These are phyloP conservation scores for Favolaschia claudopus DNA, from an alignment of 768 basidiomycete genomes.

Conservation along the genomic window DNA sequence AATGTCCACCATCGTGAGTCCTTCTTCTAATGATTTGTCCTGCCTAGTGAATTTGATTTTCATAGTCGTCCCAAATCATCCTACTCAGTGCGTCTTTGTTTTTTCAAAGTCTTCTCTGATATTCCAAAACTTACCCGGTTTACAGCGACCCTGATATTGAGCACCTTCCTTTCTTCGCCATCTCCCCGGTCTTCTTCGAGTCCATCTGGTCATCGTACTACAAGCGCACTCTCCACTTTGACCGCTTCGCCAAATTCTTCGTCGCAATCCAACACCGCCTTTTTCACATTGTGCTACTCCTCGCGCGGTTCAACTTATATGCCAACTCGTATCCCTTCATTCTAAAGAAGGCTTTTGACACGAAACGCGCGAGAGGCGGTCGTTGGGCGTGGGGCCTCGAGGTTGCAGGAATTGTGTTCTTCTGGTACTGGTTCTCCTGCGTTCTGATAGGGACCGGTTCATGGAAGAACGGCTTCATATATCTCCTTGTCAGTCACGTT, in stretches of 20 bases:
- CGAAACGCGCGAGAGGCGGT: slow-evolving; percentile 69
- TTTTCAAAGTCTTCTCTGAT: not conserved
- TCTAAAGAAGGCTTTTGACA: slow-evolving; percentile 68
- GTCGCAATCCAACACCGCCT: slow-evolving; percentile 87
- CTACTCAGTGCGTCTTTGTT: slow-evolving; percentile 75
- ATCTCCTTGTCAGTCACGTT: slow-evolving; percentile 85
- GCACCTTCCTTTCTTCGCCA: slow-evolving; percentile 94
- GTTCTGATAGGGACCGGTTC: slow-evolving; percentile 76
- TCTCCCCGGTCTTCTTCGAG: slow-evolving; percentile 85
- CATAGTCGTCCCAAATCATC: slow-evolving; percentile 95
- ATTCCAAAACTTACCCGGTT: slow-evolving; percentile 20
- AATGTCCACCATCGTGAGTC: slow-evolving; percentile 94
- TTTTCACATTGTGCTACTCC: slow-evolving; percentile 89
- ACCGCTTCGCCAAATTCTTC: slow-evolving; percentile 68
- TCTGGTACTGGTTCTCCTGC: slow-evolving; percentile 87
- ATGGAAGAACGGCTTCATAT: slow-evolving; percentile 74
- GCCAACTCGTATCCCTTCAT: slow-evolving; percentile 84
- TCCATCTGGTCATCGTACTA: slow-evolving; percentile 95
- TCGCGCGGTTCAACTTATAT: slow-evolving; percentile 96
- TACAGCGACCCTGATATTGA: slow-evolving; percentile 83
- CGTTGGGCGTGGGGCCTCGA: slow-evolving; percentile 85
- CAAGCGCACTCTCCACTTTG: slow-evolving; percentile 84
- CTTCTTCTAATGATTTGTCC: not conserved
- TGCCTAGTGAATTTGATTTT: slow-evolving; percentile 21
- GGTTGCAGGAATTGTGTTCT: slow-evolving; percentile 76